Conservation (phyloP, 768 basidiomycete species). For the Xerocomus brunneocitrinus region DNA sequence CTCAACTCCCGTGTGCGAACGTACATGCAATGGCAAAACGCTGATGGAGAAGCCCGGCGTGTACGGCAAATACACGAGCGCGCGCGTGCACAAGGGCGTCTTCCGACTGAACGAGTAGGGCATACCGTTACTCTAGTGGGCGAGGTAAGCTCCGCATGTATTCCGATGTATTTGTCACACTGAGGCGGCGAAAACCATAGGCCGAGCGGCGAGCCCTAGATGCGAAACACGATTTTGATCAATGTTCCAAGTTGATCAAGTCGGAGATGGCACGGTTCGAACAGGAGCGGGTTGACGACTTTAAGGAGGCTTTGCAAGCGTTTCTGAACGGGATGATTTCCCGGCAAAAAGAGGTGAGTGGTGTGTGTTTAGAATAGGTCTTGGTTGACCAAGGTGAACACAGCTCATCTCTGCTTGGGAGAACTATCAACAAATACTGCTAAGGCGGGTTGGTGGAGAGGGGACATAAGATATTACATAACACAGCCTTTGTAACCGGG, state of each 20-base stretch:
- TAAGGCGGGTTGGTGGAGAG: conserved; percentile 39
- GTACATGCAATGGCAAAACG: conserved; percentile 75
- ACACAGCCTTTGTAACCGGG: background rate
- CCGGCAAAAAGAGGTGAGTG: conserved; percentile 71
- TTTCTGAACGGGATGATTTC: conserved; percentile 86
- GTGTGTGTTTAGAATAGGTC: background rate
- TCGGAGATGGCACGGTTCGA: conserved; percentile 88
- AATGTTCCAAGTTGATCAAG: conserved; percentile 84
- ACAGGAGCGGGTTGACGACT: conserved; percentile 89
- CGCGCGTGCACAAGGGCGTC: conserved; percentile 69
- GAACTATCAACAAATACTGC: conserved; percentile 66
- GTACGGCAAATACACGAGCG: conserved; percentile 78
- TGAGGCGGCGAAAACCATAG: conserved; percentile 34
- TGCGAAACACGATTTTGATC: conserved; percentile 84
- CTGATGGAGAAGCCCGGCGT: conserved; percentile 70
- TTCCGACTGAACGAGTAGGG: conserved; percentile 64
- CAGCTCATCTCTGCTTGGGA: conserved; percentile 81
- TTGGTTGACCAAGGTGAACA: background rate
- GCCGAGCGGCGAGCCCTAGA: conserved; percentile 83
- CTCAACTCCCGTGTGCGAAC: conserved; percentile 84
- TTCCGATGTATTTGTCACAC: background rate
- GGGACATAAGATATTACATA: conserved; percentile 11
- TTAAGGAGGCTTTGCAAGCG: conserved; percentile 75
- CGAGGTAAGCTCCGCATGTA: conserved; percentile 49
- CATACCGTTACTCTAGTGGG: conserved; percentile 75